Evolutionary conservation across 2,329 filamentous ascomycete genomes (phyloP), one percentile per base, ranked within the genome.

Genomic region (Penicillium janthinellum): DNA sequence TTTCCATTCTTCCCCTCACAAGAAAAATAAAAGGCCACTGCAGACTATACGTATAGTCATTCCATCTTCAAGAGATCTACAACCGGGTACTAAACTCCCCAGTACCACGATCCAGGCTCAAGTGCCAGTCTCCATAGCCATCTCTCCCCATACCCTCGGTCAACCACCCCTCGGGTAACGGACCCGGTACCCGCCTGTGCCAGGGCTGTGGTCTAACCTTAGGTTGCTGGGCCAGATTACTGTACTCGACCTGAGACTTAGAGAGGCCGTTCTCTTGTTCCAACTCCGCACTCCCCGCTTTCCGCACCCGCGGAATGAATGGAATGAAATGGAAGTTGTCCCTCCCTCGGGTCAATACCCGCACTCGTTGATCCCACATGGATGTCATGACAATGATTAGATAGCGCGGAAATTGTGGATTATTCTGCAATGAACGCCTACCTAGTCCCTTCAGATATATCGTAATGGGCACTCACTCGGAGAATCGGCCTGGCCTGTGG

Each of bases 161-260:
- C 35, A 25, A 51, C 37, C 22, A n/a, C 12, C 17, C 25, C 31
- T 64, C 68, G 67, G 68, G 57, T 66, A 65, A 58, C 52, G 56
- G 51, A 17, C 47, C 64, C 65, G 65, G 67, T 62, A 67, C 62
- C 62, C 50, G 20, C 20, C 20, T 20, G 20, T 20, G 55, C 47
- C 41, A 17, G 17, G 17, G 17, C 17, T 25, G 7, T 22, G 10
- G 28, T 8, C 28, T 31, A 7, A 5, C 5, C 25, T 25, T 5
- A 25, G 25, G 25, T 25, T 25, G 25, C 28, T 8, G 28, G 20
- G 20, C 20, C 20, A 20, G 20, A 20, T 20, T 20, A 20, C 17
- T 17, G 17, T 1, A 17, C 20, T 20, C 20, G 20, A 20, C 2
- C 20, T 20, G 20, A 20, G 20, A 2, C 20, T 20, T 20, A 20